A percentile compares a stretch with the other conserved stretches of the same genome.
Evolutionary conservation across 768 basidiomycete species (phyloP).

Genomic region (Neoboletus magnificus): DNA sequence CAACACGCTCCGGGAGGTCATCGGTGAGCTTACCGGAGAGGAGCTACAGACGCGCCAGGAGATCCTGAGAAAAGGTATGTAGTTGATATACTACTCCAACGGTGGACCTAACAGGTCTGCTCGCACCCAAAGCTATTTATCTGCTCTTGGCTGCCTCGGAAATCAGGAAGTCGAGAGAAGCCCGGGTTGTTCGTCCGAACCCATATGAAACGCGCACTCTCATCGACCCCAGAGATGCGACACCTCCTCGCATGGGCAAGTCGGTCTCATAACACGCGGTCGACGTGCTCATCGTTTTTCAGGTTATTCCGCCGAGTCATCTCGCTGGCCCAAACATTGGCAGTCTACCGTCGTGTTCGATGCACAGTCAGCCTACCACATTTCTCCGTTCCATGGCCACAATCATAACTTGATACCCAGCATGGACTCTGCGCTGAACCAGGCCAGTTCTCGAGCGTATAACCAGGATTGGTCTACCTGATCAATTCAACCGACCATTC

Average conservation of each 20-base stretch:
- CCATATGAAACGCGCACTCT: neutral
- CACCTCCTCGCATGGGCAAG: constrained; percentile 4
- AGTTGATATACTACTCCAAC: neutral
- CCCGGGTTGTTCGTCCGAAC: neutral
- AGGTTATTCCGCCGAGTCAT: neutral
- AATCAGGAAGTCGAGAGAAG: neutral
- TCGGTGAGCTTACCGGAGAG: constrained; percentile 17
- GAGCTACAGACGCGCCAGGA: constrained; percentile 20
- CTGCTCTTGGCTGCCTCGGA: constrained; percentile 5
- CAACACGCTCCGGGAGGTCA: constrained; percentile 15
- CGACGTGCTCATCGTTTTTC: neutral
- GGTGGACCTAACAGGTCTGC: neutral
- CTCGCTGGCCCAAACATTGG: neutral
- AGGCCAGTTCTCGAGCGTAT: neutral
- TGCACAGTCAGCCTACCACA: neutral
- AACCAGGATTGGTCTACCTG: neutral
- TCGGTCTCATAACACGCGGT: neutral
- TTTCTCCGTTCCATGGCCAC: neutral
- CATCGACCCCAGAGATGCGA: neutral
- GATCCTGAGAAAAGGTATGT: constrained; percentile 19
- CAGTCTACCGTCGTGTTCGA: neutral
- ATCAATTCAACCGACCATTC: neutral
- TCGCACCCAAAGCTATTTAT: constrained; percentile 5
- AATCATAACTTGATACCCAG: neutral
- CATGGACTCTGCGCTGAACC: neutral